Conservation (phyloP, 2,329 filamentous ascomycete genomes). For the Malbranchea cinnamomea region DNA sequence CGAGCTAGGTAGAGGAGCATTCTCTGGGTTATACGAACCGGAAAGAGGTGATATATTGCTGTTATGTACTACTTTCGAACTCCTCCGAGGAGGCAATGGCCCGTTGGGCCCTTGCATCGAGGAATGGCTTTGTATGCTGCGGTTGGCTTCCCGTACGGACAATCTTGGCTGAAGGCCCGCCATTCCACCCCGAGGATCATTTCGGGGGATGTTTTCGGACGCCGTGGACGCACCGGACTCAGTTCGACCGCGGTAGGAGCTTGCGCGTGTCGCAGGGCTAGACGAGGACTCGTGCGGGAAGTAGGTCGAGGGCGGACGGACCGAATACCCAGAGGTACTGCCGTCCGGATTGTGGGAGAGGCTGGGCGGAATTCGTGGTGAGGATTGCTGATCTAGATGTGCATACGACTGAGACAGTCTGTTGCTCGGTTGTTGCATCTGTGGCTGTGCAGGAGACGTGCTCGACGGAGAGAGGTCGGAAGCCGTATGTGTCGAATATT, state of each 20-base stretch:
- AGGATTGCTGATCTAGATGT: too few species aligned
- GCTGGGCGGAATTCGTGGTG: too few species aligned
- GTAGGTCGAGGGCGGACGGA: slow-evolving; percentile 33
- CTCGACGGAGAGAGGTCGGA: too few species aligned
- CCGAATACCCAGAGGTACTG: too few species aligned
- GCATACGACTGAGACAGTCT: too few species aligned
- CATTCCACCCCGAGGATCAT: slow-evolving; percentile 48
- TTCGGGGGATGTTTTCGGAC: slow-evolving; percentile 41
- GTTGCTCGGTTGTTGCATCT: too few species aligned
- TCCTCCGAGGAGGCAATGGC: slow-evolving; percentile 57
- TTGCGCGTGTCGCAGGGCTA: slow-evolving; percentile 24
- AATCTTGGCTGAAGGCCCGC: slow-evolving; percentile 44
- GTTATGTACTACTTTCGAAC: slow-evolving; percentile 53
- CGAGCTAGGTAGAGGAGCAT: slow-evolving; percentile 47
- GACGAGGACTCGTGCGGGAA: slow-evolving; percentile 31
- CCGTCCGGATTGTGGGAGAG: too few species aligned
- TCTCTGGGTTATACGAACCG: slow-evolving; percentile 39
- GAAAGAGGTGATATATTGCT: slow-evolving; percentile 21
- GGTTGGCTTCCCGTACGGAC: slow-evolving; percentile 53
- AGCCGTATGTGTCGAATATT: slow-evolving; percentile 7
- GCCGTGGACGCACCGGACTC: slow-evolving; percentile 45
- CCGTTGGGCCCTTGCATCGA: slow-evolving; percentile 43
- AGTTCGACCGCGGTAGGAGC: slow-evolving; percentile 40
- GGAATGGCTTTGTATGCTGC: slow-evolving; percentile 48
- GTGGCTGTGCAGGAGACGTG: too few species aligned